A percentile compares a stretch with the other conserved stretches of the same genome.
Evolutionary conservation across 306 rosid genomes (phyloP).

Genomic region (Pterocarpus macrocarpus): DNA sequence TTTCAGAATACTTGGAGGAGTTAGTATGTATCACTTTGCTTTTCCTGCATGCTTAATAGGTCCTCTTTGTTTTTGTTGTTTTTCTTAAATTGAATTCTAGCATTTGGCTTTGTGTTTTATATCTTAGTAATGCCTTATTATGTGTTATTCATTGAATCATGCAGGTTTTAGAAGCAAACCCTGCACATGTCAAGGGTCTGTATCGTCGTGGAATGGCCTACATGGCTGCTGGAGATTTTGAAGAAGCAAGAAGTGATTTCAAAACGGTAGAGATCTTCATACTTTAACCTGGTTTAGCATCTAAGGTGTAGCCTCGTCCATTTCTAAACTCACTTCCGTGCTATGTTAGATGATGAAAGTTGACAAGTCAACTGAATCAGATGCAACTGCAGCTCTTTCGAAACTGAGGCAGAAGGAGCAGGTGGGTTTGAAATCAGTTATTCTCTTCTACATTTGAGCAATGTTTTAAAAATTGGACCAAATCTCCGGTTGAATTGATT

Average conservation of each 20-base stretch:
- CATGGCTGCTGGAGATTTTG: constrained; percentile 85
- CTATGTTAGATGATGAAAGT: constrained; percentile 76
- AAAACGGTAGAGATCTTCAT: constrained; percentile 62
- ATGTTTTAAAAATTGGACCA: not conserved
- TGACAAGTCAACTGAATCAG: constrained; percentile 81
- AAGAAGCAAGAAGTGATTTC: constrained; percentile 89
- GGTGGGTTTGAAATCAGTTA: constrained; percentile 56
- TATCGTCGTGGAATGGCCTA: constrained; percentile 99
- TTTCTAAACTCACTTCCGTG: constrained; percentile 40
- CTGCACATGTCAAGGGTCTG: constrained; percentile 89
- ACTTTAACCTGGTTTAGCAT: not conserved
- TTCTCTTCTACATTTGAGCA: not conserved
- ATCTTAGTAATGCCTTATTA: constrained; percentile 24
- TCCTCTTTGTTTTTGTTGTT: not conserved
- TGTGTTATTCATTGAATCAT: constrained; percentile 42
- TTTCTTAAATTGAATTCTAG: not conserved
- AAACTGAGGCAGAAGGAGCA: constrained; percentile 84
- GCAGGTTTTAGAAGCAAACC: constrained; percentile 94
- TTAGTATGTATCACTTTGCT: not conserved
- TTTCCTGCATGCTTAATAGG: not conserved
- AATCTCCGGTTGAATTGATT: not conserved
- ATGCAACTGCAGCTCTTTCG: constrained; percentile 85
- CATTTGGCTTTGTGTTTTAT: not conserved
- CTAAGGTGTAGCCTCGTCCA: not conserved
- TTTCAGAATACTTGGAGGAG: not conserved